Conservation (phyloP, 257 asterid genomes). For the Forsythia suspensa region DNA sequence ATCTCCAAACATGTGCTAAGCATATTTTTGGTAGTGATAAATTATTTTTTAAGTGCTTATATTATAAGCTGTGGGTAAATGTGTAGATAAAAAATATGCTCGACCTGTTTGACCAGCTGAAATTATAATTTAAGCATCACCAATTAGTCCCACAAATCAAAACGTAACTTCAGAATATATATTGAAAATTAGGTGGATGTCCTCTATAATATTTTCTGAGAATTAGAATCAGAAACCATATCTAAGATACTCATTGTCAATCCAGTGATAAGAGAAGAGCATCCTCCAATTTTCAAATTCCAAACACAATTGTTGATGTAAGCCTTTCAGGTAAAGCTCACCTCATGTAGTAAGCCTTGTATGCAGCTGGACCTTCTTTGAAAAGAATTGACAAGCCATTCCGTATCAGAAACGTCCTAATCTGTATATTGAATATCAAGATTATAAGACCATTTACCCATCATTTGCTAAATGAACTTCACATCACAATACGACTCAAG, state of each 20-base stretch:
- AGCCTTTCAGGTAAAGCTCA: slow-evolving; percentile 30
- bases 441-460: slow-evolving; percentile 18
- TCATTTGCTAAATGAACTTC: slow-evolving; percentile 12
- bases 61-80: too few relatives aligned
- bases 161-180: background rate
- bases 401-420: slow-evolving; percentile 87
- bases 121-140: too few relatives aligned
- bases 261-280: slow-evolving; percentile 8
- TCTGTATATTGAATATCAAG: slow-evolving; percentile 43
- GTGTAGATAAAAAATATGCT: too few relatives aligned
- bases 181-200: background rate
- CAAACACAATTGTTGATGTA: background rate
- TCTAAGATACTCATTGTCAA: background rate
- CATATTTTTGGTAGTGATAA: too few relatives aligned
- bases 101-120: too few relatives aligned
- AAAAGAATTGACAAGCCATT: slow-evolving; percentile 88
- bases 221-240: slow-evolving; percentile 16
- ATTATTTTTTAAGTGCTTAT: too few relatives aligned
- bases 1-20: too few relatives aligned
- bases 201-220: slow-evolving; percentile 5
- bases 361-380: slow-evolving; percentile 88
- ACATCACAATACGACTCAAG: background rate
- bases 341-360: slow-evolving; percentile 90
- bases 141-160: background rate
- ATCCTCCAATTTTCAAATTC: background rate